Percentiles rank a stretch among this genome's conserved stretches.
These are phyloP conservation scores for Santalum album DNA, from an alignment of 164 flowering plant species.

Conservation along the genomic window DNA sequence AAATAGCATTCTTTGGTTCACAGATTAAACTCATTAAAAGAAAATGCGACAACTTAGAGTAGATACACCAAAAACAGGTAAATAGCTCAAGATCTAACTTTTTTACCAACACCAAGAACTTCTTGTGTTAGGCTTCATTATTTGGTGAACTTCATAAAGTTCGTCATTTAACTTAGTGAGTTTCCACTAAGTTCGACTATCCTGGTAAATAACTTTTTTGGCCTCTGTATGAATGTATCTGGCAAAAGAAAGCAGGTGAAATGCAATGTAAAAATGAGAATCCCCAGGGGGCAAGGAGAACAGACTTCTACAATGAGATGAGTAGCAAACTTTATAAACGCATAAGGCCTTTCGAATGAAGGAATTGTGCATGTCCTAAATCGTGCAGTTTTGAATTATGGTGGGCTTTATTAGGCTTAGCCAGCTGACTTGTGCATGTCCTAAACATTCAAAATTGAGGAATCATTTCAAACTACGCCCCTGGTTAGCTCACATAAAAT, in stretches of 20 bases:
- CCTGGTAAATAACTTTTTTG: conserved; percentile 83
- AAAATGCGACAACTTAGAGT: background rate
- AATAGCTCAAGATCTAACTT: conserved; percentile 82
- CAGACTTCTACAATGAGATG: background rate
- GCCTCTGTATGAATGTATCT: conserved; percentile 92
- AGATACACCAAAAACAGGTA: background rate
- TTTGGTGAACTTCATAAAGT: conserved; percentile 91
- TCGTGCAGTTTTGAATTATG: conserved; percentile 95
- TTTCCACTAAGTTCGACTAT: conserved; percentile 80
- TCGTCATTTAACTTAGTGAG: conserved; percentile 86
- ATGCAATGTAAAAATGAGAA: background rate
- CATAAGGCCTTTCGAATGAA: conserved; percentile 94
- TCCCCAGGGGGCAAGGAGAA: background rate
- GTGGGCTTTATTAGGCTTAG: conserved; percentile 69
- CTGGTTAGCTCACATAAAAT: no score
- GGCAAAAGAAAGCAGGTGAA: conserved; percentile 10
- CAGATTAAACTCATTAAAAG: no score
- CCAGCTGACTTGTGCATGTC: no score
- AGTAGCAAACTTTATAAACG: conserved; percentile 86
- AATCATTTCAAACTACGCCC: no score
- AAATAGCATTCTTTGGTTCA: background rate
- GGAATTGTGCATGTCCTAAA: no score
- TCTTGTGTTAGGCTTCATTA: conserved; percentile 96
- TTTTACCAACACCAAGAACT: conserved; percentile 97
- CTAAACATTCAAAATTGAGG: no score